Base-by-base conservation (phyloP, 192 early-diverging fungal genomes). In the Coemansia sp. region DNA sequence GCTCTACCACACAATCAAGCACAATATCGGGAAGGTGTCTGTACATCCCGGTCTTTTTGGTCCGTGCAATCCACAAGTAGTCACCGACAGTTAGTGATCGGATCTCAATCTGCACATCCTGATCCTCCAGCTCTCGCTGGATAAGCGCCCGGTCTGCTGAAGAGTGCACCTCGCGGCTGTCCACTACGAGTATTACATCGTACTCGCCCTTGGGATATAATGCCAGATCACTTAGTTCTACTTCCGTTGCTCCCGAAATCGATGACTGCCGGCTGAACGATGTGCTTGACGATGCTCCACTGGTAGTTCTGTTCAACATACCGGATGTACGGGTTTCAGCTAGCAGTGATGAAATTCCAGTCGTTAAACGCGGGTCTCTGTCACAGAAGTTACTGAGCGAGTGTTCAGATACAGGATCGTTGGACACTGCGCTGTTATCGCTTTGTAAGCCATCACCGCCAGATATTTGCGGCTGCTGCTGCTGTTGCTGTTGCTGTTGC, bases 1-100 rank as follows among this genome's bases (percentile, higher is more conserved):
- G 84, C 72, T 99, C 95, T 2, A 95, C 60, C n/a, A 98, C 72
- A 45, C 86, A 87, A 64, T 95, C 92, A 9, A 97, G 74, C 4
- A 94, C 86, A 17, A 97, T 66, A 37, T 93, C 92, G 8, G 75
- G 75, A 6, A 68, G 62, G 33, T 63, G 62, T 19, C 47, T 28
- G 20, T 36, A 55, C 5, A 30, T 23, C 9, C 67, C 85, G 64
- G 31, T 62, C 2, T 59, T 47, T 15, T 62, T 59, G 30, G 79
- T 58, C 28, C 76, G 79, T 0, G 94, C 96, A 2, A 97, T 82
- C 95, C 95, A 98, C 38, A 91, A 60, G 10, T 94, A 86, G 68
- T 98, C 96, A 28, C 95, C 96, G 8, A 98, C 67, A 7, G 87
- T 86, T 57, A 98, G 75, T 14, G 82, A 72, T 14, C 88, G 76